phyloP scores from a whole-genome alignment of 257 asterid species.

The Nemophila menziesii region DNA sequence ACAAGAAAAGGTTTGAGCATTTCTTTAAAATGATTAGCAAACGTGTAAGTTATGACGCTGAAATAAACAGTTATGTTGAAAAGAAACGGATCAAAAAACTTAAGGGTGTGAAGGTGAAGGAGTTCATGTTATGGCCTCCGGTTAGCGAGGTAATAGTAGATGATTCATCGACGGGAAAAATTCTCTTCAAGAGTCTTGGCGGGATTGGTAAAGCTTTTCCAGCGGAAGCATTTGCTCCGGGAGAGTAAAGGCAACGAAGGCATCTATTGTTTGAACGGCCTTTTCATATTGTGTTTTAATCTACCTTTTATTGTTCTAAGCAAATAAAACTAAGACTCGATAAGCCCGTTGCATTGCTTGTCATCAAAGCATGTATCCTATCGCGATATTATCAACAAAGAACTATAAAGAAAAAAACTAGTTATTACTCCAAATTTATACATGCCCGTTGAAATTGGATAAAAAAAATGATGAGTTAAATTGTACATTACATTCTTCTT shows the following conservation, averaged over 20 bases:
- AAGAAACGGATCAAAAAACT: slow-evolving; percentile 64
- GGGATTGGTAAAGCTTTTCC: slow-evolving; percentile 72
- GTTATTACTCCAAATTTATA: no score
- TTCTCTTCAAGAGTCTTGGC: slow-evolving; percentile 67
- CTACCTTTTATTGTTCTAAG: no score
- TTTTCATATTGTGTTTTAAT: background rate
- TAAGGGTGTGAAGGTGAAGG: slow-evolving; percentile 63
- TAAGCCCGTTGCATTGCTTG: no score
- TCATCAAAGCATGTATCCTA: no score
- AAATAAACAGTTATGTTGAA: slow-evolving; percentile 34
- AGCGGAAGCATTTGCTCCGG: slow-evolving; percentile 54
- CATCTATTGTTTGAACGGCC: background rate
- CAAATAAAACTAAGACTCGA: no score
- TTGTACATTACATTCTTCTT: no score
- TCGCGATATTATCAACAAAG: no score
- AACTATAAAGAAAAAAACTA: no score
- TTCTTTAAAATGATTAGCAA: slow-evolving; percentile 49
- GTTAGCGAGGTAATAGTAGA: slow-evolving; percentile 38
- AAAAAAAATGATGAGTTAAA: no score
- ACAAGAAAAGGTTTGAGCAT: slow-evolving; percentile 53
- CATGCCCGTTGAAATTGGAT: no score
- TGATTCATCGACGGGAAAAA: slow-evolving; percentile 47
- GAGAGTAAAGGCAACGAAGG: slow-evolving; percentile 21
- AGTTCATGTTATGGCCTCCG: slow-evolving; percentile 69
- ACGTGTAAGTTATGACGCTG: slow-evolving; percentile 42